Conservation (phyloP, 2,329 filamentous ascomycete genomes). For the Claviceps maximensis region DNA sequence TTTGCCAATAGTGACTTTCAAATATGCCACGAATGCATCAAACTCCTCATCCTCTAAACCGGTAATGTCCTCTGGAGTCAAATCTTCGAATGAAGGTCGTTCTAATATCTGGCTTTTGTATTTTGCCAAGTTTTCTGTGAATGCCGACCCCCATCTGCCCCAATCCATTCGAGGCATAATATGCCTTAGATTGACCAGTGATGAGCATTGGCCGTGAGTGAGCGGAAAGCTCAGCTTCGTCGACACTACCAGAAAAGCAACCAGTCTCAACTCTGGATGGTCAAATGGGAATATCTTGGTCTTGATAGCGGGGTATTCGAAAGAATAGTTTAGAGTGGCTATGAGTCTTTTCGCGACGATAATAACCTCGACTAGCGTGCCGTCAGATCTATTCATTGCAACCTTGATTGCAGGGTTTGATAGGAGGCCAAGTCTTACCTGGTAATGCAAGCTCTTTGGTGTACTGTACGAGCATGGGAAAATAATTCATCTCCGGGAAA, state of each 20-base stretch:
- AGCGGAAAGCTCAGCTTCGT: slow-evolving; percentile 73
- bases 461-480: slow-evolving; percentile 55
- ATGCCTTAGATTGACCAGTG: neutral
- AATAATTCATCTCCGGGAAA: slow-evolving; percentile 61
- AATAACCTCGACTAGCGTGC: slow-evolving; percentile 39
- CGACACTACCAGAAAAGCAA: slow-evolving; percentile 58
- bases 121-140: slow-evolving; percentile 21
- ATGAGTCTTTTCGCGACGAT: slow-evolving; percentile 31
- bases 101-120: slow-evolving; percentile 3
- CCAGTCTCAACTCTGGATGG: slow-evolving; percentile 63
- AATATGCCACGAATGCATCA: slow-evolving; percentile 48
- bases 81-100: slow-evolving; percentile 29
- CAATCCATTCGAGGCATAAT: slow-evolving; percentile 46
- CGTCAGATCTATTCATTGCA: slow-evolving; percentile 13
- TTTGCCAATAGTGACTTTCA: slow-evolving; percentile 20
- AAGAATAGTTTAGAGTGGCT: slow-evolving; percentile 35
- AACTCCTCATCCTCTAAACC: slow-evolving; percentile 46
- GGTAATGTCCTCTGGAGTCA: slow-evolving; percentile 49
- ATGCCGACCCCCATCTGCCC: slow-evolving; percentile 48
- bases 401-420: neutral
- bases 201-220: slow-evolving; percentile 36
- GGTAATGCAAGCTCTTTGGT: slow-evolving; percentile 63
- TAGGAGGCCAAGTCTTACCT: slow-evolving; percentile 30
- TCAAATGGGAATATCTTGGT: slow-evolving; percentile 35
- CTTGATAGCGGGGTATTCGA: slow-evolving; percentile 35